A percentile compares a stretch with the other conserved stretches of the same genome.
These are phyloP conservation scores for Garcia nutans DNA, from an alignment of 345 rosid genomes.

Conservation along the genomic window DNA sequence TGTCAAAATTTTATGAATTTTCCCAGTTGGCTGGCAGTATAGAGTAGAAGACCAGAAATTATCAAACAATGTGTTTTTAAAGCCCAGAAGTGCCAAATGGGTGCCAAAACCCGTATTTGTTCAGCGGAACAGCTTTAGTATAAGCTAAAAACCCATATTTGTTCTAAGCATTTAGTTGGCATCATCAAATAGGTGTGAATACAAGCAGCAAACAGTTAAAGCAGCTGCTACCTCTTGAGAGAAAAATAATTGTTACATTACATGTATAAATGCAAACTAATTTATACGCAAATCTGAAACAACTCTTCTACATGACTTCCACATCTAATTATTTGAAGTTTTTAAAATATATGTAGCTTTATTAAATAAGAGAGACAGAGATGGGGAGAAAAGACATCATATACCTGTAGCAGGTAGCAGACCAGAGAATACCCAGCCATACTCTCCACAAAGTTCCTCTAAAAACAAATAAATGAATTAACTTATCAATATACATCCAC, in stretches of 20 bases:
- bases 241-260: neutral
- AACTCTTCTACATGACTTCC: neutral
- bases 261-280: neutral
- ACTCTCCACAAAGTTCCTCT: constrained; percentile 99
- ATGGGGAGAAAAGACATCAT: neutral
- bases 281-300: neutral
- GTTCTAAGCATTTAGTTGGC: neutral
- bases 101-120: neutral
- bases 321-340: neutral
- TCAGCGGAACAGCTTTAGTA: neutral
- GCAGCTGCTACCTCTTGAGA: neutral
- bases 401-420: constrained; percentile 98
- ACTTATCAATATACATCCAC: neutral
- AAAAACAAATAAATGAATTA: constrained; percentile 20
- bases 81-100: neutral
- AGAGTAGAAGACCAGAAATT: neutral
- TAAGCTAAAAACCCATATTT: no score
- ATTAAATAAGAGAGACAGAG: neutral
- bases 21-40: neutral
- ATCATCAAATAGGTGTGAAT: neutral
- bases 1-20: neutral
- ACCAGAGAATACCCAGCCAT: constrained; percentile 99
- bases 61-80: neutral
- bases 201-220: neutral
- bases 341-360: neutral